Conservation (phyloP, 345 rosid genomes). For the Odontarrhena argentea region DNA sequence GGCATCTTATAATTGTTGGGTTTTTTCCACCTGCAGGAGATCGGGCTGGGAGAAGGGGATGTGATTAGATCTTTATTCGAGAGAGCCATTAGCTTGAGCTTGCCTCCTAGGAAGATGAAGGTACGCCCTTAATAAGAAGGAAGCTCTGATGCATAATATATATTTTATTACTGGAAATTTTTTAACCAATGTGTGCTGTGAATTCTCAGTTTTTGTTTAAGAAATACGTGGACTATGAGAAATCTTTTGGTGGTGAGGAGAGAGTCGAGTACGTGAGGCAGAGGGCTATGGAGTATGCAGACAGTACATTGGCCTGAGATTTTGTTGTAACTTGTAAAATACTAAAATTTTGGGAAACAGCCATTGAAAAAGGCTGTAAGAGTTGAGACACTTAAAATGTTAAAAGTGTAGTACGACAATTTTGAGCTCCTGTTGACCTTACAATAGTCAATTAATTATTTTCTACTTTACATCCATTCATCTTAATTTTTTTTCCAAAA, state of each 20-base stretch:
- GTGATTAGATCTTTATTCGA: conserved; percentile 72
- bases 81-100: conserved; percentile 85
- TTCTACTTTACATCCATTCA: no score
- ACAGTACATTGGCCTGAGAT: conserved; percentile 47
- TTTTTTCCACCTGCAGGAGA: conserved; percentile 58
- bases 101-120: conserved; percentile 84
- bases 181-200: conserved; percentile 15
- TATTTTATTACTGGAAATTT: not conserved
- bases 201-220: conserved; percentile 79
- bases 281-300: conserved; percentile 84
- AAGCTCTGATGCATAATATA: not conserved
- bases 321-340: conserved; percentile 33
- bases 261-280: conserved; percentile 67
- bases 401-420: conserved; percentile 5
- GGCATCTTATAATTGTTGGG: conserved; percentile 6
- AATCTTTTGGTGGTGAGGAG: conserved; percentile 59
- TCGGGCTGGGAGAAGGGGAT: conserved; percentile 72
- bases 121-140: conserved; percentile 38
- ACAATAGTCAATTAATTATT: no score
- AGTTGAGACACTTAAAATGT: not conserved
- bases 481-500: no score
- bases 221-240: conserved; percentile 83
- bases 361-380: conserved; percentile 7
- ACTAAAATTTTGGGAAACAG: conserved; percentile 18
- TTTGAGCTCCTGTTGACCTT: not conserved